Conservation (phyloP, 768 basidiomycete genomes). For the Xerocomus potaroensis region DNA sequence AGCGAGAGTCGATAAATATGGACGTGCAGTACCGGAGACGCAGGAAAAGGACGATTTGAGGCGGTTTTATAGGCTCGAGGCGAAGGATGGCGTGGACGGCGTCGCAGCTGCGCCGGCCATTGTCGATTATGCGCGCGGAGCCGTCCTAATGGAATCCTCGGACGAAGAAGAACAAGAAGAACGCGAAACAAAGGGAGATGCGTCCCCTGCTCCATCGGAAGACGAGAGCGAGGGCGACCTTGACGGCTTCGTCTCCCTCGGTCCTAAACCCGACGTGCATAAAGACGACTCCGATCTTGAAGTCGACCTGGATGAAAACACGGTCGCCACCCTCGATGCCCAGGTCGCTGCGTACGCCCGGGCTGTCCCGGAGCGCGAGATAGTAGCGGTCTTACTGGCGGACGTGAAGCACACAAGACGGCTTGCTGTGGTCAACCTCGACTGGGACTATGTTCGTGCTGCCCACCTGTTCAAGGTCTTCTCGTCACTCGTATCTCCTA, state of each 20-base stretch:
- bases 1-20: conserved; percentile 87
- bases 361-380: conserved; percentile 42
- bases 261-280: conserved; percentile 31
- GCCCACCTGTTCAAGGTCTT: conserved; percentile 89
- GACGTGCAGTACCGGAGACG: conserved; percentile 60
- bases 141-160: conserved; percentile 83
- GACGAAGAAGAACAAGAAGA: conserved; percentile 77
- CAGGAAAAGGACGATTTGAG: conserved; percentile 74
- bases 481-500: conserved; percentile 73
- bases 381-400: too few species aligned
- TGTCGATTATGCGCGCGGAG: conserved; percentile 88
- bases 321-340: conserved; percentile 66
- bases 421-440: conserved; percentile 90
- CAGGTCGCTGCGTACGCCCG: conserved; percentile 62
- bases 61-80: conserved; percentile 74
- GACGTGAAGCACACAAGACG: conserved; percentile 54
- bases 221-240: conserved; percentile 46
- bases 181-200: conserved; percentile 15
- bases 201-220: conserved; percentile 10
- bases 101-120: conserved; percentile 21
- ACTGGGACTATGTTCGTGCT: conserved; percentile 96
- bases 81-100: conserved; percentile 28
- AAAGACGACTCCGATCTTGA: conserved; percentile 42
- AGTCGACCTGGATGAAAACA: conserved; percentile 78
- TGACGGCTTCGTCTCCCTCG: conserved; percentile 48